A percentile compares a stretch with the other conserved stretches of the same genome.
Conservation (phyloP, 2,329 filamentous ascomycete genomes). For the Triangularia setosa region DNA sequence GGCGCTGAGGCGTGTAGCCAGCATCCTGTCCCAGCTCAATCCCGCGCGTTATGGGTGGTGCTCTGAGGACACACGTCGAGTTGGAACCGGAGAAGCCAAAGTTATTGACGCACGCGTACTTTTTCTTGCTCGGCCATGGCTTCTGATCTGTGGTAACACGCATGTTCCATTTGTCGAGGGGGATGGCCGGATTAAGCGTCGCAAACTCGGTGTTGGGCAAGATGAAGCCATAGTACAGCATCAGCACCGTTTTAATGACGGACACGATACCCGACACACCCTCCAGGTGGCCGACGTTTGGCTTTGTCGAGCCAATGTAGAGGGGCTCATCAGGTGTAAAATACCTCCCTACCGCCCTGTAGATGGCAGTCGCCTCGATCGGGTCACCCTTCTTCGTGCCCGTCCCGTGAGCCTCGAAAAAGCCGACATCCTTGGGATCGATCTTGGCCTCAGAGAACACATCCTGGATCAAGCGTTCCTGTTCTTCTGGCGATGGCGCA, state of each 20-base stretch:
- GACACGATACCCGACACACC: conserved; percentile 32
- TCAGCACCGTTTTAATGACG: conserved; percentile 35
- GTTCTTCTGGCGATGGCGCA: conserved; percentile 22
- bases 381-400: conserved; percentile 46
- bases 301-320: conserved; percentile 36
- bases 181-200: conserved; percentile 42
- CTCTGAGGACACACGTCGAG: conserved; percentile 35
- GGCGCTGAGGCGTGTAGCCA: conserved; percentile 27
- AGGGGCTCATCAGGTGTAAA: conserved; percentile 28
- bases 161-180: conserved; percentile 43
- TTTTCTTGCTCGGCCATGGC: conserved; percentile 43
- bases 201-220: conserved; percentile 32
- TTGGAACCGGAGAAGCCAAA: conserved; percentile 44
- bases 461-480: conserved; percentile 21
- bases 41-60: conserved; percentile 31
- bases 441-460: conserved; percentile 23
- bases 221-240: conserved; percentile 46
- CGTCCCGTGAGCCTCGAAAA: conserved; percentile 45
- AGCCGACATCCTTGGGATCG: conserved; percentile 28
- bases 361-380: conserved; percentile 41
- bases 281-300: conserved; percentile 37
- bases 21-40: conserved; percentile 32
- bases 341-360: conserved; percentile 31
- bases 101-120: conserved; percentile 43
- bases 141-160: conserved; percentile 38